Conservation (phyloP, 768 basidiomycete genomes). For the Psilocybe subaeruginosa region DNA sequence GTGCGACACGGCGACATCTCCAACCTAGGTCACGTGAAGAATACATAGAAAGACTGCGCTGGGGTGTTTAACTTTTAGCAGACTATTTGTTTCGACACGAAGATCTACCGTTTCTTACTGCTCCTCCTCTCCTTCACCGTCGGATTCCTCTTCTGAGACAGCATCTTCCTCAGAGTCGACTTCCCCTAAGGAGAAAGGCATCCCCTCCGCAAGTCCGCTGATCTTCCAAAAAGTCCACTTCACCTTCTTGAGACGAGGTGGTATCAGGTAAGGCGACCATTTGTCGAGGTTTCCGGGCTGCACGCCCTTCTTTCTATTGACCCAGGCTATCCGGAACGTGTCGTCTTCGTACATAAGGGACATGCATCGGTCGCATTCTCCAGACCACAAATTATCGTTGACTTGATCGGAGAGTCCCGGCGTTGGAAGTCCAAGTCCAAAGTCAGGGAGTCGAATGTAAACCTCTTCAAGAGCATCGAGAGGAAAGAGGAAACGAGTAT, state of each 20-base stretch:
- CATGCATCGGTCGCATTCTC: constrained; percentile 41
- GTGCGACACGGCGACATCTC: no score
- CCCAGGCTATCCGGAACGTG: constrained; percentile 31
- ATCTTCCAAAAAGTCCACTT: constrained; percentile 16
- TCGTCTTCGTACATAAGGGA: constrained; percentile 36
- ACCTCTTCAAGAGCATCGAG: constrained; percentile 32
- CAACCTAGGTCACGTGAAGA: no score
- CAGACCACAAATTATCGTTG: constrained; percentile 33
- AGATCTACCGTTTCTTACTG: not conserved
- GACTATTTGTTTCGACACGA: not conserved
- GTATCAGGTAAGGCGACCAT: constrained; percentile 5
- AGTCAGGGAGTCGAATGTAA: constrained; percentile 31
- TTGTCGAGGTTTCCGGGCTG: not conserved
- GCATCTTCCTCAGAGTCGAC: constrained; percentile 5
- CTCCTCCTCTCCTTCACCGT: not conserved
- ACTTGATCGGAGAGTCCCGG: constrained; percentile 16
- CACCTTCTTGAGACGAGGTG: constrained; percentile 15
- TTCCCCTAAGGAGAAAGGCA: constrained; percentile 2
- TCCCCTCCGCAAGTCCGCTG: not conserved
- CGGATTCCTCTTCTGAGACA: not conserved
- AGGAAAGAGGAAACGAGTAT: constrained; percentile 28
- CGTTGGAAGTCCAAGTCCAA: constrained; percentile 21
- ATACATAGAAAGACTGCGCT: no score
- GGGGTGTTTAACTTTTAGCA: no score
- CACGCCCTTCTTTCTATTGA: constrained; percentile 31